Base-by-base conservation (phyloP, 768 basidiomycete genomes). In the Agaricus subrufescens region DNA sequence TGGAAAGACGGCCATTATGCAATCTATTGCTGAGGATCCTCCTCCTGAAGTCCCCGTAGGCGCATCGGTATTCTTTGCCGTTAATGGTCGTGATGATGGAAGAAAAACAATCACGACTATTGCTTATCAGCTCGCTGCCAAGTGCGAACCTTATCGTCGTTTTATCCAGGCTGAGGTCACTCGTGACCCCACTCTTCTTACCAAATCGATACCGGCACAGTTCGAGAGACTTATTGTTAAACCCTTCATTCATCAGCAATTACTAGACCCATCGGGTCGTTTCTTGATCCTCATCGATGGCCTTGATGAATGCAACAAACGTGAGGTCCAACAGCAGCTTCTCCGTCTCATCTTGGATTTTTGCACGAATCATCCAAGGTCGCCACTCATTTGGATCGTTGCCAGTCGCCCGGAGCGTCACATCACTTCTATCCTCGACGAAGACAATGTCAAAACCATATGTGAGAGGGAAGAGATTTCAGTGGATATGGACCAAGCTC, bases 341-440 rank as follows among this genome's bases (percentile, higher is more conserved):
- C 48, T 69, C 8, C n/a, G 34, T 2, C 39, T 54, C 11, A 57
- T 66, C 14, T 43, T n/a, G 0, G 30, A 37, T 6, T 42, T 50
- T 7, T 43, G 58, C 1, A 7, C 62, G 2, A n/a, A 45, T 4
- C 15, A 15, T 4, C 40, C 29, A 7, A 27, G 30, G 3, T 49
- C 63, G 23, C 61, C 65, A 1, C 34, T 71, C 15, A 52, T 47
- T 11, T 63, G 70, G 39, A 30, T 71, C 8, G 62, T 71, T 30
- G 54, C 61, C 10, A 67, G 67, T 47, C 57, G 70, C 1, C 66
- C 68, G 9, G 70, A 70, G 46, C 49, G 57, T 5, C 56, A 63
- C n/a, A 62, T 70, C 10, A 40, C 43, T 5, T 43, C 49, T 0
- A 40, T 34, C 1, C 64, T 67, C 30, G 12, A 48, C 44, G 26